Percentiles rank a stretch among this genome's conserved stretches.
Conservation (phyloP, 495 filamentous ascomycete species). For the Aspergillus baeticus region DNA sequence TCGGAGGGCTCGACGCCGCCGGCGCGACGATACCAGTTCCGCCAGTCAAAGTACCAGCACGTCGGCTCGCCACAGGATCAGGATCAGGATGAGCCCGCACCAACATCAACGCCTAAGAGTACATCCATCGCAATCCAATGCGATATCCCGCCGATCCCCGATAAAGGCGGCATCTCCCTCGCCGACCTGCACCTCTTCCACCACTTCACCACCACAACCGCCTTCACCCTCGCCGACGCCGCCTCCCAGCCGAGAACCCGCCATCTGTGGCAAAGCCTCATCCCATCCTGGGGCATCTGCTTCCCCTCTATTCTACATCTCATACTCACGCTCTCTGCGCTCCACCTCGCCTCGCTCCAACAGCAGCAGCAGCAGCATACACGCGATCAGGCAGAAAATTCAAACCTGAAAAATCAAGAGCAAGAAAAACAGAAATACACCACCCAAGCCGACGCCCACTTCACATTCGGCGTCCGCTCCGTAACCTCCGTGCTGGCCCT, state of each 20-base stretch:
- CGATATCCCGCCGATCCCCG: slow-evolving; percentile 1
- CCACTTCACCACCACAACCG: slow-evolving; percentile 20
- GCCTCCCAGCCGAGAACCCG: too few relatives aligned
- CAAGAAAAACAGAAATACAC: slow-evolving; percentile 25
- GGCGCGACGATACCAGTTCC: slow-evolving; percentile 20
- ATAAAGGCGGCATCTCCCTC: slow-evolving; percentile 24
- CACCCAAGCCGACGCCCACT: slow-evolving; percentile 42
- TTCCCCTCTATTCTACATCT: slow-evolving; percentile 48
- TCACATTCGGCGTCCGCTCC: slow-evolving; percentile 43
- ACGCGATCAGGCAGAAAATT: too few relatives aligned
- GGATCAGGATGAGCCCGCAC: not conserved
- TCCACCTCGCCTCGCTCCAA: slow-evolving; percentile 40
- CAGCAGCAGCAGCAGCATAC: too few relatives aligned
- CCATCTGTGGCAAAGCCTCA: slow-evolving; percentile 36
- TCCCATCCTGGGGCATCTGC: slow-evolving; percentile 41
- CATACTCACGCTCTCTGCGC: slow-evolving; percentile 41
- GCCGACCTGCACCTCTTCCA: slow-evolving; percentile 24
- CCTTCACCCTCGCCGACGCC: slow-evolving; percentile 13
- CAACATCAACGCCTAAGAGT: too few relatives aligned
- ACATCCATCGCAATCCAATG: slow-evolving; percentile 17
- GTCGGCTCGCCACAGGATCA: not conserved
- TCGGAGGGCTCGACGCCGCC: not conserved
- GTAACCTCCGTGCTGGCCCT: slow-evolving; percentile 36
- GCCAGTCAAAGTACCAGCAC: slow-evolving; percentile 22
- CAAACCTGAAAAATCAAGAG: too few relatives aligned